These are phyloP conservation scores for Aspergillus fischeri DNA, from an alignment of 2,329 filamentous ascomycete species.

Conservation along the genomic window DNA sequence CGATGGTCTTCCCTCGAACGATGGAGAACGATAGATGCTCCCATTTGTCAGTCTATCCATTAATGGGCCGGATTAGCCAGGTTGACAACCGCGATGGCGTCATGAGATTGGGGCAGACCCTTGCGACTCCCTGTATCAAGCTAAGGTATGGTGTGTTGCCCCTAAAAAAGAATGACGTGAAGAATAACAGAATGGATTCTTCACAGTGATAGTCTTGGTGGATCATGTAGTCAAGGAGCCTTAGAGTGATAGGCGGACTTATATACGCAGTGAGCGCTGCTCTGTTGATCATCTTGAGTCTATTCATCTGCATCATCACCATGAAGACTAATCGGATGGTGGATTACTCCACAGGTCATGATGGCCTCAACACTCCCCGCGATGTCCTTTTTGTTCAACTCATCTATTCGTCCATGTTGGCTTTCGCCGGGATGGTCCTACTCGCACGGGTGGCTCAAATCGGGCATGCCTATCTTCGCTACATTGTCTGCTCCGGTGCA, in stretches of 20 bases:
- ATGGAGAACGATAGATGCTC: neutral
- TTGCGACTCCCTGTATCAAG: neutral
- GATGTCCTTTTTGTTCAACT: constrained; percentile 38
- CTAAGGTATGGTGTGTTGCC: neutral
- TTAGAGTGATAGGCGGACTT: neutral
- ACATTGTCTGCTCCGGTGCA: constrained; percentile 37
- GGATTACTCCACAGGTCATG: constrained; percentile 37
- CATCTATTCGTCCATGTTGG: constrained; percentile 34
- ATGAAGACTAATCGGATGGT: neutral
- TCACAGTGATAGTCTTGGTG: neutral
- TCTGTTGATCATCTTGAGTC: neutral
- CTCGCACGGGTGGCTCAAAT: constrained; percentile 41
- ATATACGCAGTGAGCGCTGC: neutral
- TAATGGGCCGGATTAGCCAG: neutral
- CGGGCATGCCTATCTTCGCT: constrained; percentile 42
- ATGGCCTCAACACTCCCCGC: constrained; percentile 36
- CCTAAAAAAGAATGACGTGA: neutral
- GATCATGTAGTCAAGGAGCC: neutral
- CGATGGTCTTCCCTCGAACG: neutral
- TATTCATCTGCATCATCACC: neutral
- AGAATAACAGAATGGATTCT: neutral
- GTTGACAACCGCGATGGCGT: neutral
- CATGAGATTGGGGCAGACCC: neutral
- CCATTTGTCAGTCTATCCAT: neutral
- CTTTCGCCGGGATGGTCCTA: constrained; percentile 35